These are phyloP conservation scores for Emmonsiellopsis sp. DNA, from an alignment of 2,329 filamentous ascomycete species.

Conservation along the genomic window DNA sequence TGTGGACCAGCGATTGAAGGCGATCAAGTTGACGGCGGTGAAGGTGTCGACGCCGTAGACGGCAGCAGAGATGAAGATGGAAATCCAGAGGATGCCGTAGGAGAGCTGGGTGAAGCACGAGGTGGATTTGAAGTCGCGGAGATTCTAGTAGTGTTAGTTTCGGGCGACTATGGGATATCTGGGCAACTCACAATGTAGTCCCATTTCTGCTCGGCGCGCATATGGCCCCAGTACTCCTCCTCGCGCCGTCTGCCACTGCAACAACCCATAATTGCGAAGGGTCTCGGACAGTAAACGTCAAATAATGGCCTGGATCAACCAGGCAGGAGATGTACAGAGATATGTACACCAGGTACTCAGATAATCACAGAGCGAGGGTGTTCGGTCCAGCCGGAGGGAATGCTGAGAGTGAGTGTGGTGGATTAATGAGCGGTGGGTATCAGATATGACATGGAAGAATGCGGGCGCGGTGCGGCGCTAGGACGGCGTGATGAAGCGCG, in stretches of 20 bases:
- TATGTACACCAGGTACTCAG: not conserved
- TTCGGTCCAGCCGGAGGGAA: not conserved
- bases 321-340: not conserved
- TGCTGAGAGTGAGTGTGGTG: not conserved
- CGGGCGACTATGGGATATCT: not conserved
- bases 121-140: conserved; percentile 70
- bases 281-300: not conserved
- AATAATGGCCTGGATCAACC: not conserved
- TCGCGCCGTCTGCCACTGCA: conserved; percentile 45
- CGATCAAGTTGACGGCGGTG: conserved; percentile 82
- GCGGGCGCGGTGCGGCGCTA: too few species aligned
- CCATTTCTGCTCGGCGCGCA: conserved; percentile 84
- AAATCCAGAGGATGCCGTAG: conserved; percentile 76
- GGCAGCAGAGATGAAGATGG: conserved; percentile 65
- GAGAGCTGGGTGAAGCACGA: conserved; percentile 70
- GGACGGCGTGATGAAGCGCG: too few species aligned
- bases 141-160: conserved; percentile 31
- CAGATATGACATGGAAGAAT: too few species aligned
- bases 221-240: conserved; percentile 47
- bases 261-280: conserved; percentile 51
- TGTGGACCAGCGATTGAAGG: conserved; percentile 81
- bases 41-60: conserved; percentile 89
- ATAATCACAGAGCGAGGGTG: not conserved
- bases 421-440: too few species aligned
- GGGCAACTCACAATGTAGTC: conserved; percentile 66